A percentile compares a stretch with the other conserved stretches of the same genome.
Conservation (phyloP, 768 basidiomycete species). For the Serendipita vermifera region DNA sequence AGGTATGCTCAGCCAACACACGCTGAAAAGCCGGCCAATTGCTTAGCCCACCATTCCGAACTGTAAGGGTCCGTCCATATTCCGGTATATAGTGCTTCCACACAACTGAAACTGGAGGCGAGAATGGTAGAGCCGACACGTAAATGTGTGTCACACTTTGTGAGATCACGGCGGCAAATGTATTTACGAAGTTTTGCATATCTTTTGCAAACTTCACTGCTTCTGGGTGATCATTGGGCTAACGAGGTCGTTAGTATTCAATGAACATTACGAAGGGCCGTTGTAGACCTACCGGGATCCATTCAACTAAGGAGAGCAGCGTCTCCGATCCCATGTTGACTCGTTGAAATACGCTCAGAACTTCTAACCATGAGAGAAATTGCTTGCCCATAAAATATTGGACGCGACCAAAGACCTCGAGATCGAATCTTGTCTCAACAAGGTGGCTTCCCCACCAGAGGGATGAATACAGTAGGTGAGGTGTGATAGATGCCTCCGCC, state of each 20-base stretch:
- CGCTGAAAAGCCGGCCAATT: background rate
- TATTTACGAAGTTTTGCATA: background rate
- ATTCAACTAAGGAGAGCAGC: too few relatives aligned
- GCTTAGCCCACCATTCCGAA: background rate
- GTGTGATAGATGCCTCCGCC: background rate
- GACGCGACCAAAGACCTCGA: background rate
- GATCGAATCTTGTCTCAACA: background rate
- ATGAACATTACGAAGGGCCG: too few relatives aligned
- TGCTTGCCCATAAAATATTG: background rate
- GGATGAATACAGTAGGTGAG: background rate
- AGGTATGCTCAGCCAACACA: background rate
- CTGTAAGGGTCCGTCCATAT: background rate
- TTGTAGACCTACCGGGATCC: too few relatives aligned
- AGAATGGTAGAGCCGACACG: background rate
- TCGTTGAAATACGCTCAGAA: too few relatives aligned
- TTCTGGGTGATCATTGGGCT: too few relatives aligned
- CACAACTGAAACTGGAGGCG: background rate
- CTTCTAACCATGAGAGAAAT: background rate
- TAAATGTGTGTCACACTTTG: background rate
- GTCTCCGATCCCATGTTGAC: too few relatives aligned
- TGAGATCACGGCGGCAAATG: background rate
- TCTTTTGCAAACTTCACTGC: background rate
- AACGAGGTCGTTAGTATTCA: too few relatives aligned
- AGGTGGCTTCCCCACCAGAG: background rate
- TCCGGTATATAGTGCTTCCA: background rate